Evolutionary conservation across 2,329 filamentous ascomycete species (phyloP).

Genomic region (Dactylonectria macrodidyma): DNA sequence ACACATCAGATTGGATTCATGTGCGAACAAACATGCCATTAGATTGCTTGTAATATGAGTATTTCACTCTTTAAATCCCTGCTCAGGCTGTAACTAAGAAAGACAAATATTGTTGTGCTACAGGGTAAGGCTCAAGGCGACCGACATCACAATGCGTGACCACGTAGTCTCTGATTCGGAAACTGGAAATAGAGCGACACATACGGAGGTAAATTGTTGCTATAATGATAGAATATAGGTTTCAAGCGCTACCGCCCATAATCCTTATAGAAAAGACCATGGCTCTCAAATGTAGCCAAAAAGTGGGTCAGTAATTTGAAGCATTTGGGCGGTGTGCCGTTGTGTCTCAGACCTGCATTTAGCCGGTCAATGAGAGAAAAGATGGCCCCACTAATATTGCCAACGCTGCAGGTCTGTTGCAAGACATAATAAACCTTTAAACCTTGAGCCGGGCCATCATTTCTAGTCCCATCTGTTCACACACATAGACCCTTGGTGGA

Average conservation of each 20-base stretch:
- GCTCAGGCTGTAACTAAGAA: slow-evolving; percentile 68
- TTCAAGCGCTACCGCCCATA: too few species aligned
- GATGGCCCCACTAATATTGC: neutral
- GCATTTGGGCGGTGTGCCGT: too few species aligned
- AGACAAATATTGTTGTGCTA: slow-evolving; percentile 61
- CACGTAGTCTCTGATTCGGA: slow-evolving; percentile 57
- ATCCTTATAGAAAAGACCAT: too few species aligned
- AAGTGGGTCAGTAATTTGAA: too few species aligned
- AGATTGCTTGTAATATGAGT: slow-evolving; percentile 65
- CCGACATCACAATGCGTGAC: slow-evolving; percentile 55
- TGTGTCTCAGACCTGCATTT: neutral
- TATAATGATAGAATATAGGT: too few species aligned
- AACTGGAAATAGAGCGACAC: slow-evolving; percentile 57
- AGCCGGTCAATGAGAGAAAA: neutral
- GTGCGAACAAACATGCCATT: slow-evolving; percentile 67
- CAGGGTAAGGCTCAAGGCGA: slow-evolving; percentile 66
- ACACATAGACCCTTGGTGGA: neutral
- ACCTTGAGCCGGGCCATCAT: neutral
- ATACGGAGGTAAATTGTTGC: slow-evolving; percentile 52
- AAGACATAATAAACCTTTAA: neutral
- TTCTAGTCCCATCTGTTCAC: neutral
- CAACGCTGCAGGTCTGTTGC: neutral
- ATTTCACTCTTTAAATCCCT: slow-evolving; percentile 68
- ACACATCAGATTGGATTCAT: neutral
- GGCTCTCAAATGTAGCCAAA: too few species aligned